Base-by-base conservation (phyloP, 1,284 basidiomycete species). In the Ustilago shanxiensis region DNA sequence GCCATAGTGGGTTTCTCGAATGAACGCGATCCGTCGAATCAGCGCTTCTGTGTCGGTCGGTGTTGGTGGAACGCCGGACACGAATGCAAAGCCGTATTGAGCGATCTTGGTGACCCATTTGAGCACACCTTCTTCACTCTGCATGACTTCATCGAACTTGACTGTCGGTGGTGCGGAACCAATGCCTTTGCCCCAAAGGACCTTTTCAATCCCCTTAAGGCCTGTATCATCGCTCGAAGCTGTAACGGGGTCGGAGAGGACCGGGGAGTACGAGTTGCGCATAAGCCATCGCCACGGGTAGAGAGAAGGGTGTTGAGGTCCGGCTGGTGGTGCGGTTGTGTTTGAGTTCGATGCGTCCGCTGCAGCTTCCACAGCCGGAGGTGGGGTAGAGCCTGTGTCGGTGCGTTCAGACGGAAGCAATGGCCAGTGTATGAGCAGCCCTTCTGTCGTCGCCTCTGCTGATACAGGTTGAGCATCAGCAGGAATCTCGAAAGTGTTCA, bases 1-100 rank as follows among this genome's bases (percentile, higher is more conserved):
- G 35, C 73, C 83, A 92, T 95, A 98, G 83, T 98, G 95, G 0
- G 96, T 98, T 86, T 96, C 92, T 51, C 95, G 90, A 66, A 98
- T 95, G 83, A 93, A 94, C 0, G 91, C 92, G 78, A 98, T 95
- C 20, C 92, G 89, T 53, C 90, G 87, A 1, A 91, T 89, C 0
- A 98, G 88, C 62, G 89, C 88, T 84, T 98, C 93, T 0, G 96
- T 99, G 1, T 91, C 93, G 83, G 94, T 92, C 1, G 93, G 89
- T 0, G 92, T 94, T 0, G 89, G 86, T 2, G 95, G 94, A 3
- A 97, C 93, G 13, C 91, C 93, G 9, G 90, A 88, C 5, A 98
- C 89, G 77, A 98, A 93, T 62, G 92, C 94, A 86, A 98, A 95
- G 0, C 96, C 97, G 83, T 92, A 97, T 51, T 79, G 74, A 2